Evolutionary conservation across 768 basidiomycete species (phyloP).

Genomic region (Calocybe indica): DNA sequence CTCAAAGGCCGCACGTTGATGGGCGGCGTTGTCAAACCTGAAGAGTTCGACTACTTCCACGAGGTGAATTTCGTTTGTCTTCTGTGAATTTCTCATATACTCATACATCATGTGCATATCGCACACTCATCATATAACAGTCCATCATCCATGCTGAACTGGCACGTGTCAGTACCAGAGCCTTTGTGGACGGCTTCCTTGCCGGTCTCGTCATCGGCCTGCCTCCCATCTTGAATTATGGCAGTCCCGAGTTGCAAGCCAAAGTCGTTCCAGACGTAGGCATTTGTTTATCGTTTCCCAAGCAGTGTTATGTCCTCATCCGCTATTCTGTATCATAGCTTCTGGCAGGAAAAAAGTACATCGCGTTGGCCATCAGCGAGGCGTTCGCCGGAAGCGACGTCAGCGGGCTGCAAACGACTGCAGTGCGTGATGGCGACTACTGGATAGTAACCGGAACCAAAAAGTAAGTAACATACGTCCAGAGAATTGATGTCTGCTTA

Average conservation of each 20-base stretch:
- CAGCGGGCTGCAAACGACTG: slow-evolving; percentile 77
- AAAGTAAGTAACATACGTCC: slow-evolving; percentile 44
- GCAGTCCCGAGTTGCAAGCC: slow-evolving; percentile 63
- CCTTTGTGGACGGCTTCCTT: slow-evolving; percentile 82
- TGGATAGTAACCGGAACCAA: slow-evolving; percentile 94
- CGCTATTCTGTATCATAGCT: slow-evolving; percentile 16
- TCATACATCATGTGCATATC: background rate
- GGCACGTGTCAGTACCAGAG: slow-evolving; percentile 76
- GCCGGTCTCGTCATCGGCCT: slow-evolving; percentile 83
- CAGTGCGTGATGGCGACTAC: slow-evolving; percentile 75
- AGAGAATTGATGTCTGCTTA: too few relatives aligned
- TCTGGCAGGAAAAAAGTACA: slow-evolving; percentile 73
- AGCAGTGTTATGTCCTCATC: background rate
- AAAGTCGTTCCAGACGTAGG: slow-evolving; percentile 66
- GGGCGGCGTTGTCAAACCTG: slow-evolving; percentile 69
- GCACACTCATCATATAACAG: slow-evolving; percentile 23
- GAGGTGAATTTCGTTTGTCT: slow-evolving; percentile 41
- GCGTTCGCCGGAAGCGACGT: slow-evolving; percentile 92
- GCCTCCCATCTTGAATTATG: slow-evolving; percentile 87
- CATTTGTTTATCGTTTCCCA: background rate
- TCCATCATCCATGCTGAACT: slow-evolving; percentile 80
- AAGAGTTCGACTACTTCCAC: slow-evolving; percentile 94
- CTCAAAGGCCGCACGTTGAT: slow-evolving; percentile 72
- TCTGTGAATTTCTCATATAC: background rate
- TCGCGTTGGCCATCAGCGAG: slow-evolving; percentile 89